Percentiles rank a stretch among this genome's conserved stretches.
These are phyloP conservation scores for Begonia loranthoides DNA, from an alignment of 306 rosid genomes.

Conservation along the genomic window DNA sequence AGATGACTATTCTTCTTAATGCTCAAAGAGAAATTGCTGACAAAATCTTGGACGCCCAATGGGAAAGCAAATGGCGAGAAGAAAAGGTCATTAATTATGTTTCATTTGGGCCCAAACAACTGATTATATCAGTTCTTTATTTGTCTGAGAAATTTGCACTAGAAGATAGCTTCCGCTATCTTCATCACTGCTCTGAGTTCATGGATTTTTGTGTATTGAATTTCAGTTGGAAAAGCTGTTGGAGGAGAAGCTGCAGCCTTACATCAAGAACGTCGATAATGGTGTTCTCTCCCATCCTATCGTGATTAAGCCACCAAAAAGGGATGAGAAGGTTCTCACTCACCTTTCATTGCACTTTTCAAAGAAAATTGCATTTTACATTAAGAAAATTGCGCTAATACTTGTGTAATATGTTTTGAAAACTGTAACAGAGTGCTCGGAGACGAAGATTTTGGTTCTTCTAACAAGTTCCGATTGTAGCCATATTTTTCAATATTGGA, in stretches of 20 bases:
- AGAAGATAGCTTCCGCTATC: too few species aligned
- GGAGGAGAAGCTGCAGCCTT: constrained; percentile 72
- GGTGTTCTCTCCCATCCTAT: constrained; percentile 60
- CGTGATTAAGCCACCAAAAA: constrained; percentile 36
- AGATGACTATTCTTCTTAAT: constrained; percentile 89
- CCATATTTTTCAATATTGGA: background rate
- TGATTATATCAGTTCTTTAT: background rate
- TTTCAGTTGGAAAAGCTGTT: constrained; percentile 69
- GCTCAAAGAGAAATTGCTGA: constrained; percentile 91
- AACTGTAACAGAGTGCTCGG: background rate
- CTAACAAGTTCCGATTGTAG: background rate
- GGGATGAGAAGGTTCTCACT: constrained; percentile 44
- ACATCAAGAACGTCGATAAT: constrained; percentile 30
- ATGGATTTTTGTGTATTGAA: constrained; percentile 5
- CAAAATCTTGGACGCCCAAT: constrained; percentile 78
- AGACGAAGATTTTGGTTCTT: constrained; percentile 1
- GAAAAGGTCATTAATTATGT: constrained; percentile 47
- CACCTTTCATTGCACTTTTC: constrained; percentile 1
- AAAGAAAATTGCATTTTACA: too few species aligned
- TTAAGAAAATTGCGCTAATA: background rate
- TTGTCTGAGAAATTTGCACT: too few species aligned
- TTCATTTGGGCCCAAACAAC: background rate
- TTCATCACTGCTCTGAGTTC: too few species aligned
- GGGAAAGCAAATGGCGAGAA: constrained; percentile 91
- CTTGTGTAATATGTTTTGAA: too few species aligned